Percentiles rank a stretch among this genome's conserved stretches.
Evolutionary conservation across 805 yeast genomes (phyloP).

Genomic region (Lipomyces spencermartinsiae): DNA sequence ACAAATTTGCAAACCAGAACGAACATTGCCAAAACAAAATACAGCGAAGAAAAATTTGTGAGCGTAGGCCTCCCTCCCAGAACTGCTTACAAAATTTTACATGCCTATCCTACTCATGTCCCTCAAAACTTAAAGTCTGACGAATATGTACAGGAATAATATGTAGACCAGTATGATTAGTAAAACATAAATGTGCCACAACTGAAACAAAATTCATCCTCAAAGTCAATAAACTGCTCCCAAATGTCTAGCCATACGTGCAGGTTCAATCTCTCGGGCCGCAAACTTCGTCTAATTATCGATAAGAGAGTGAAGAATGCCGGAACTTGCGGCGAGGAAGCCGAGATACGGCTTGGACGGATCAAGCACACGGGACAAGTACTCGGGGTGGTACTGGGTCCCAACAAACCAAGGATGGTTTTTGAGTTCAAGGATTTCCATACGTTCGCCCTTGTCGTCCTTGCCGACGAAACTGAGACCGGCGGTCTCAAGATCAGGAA

Average conservation of each 20-base stretch:
- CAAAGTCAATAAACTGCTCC: not conserved
- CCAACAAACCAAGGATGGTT: conserved; percentile 92
- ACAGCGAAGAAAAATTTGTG: conserved; percentile 14
- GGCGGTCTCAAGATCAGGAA: conserved; percentile 68
- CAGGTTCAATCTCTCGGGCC: not conserved
- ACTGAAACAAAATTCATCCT: not conserved
- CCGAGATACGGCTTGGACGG: conserved; percentile 98
- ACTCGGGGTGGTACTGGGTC: conserved; percentile 98
- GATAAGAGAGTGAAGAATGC: conserved; percentile 73
- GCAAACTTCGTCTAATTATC: not conserved
- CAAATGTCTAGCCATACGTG: not conserved
- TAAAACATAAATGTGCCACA: not conserved
- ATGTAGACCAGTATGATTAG: not conserved
- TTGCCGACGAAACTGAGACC: conserved; percentile 92
- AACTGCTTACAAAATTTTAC: conserved; percentile 3
- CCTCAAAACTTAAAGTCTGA: not conserved
- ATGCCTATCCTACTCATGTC: not conserved
- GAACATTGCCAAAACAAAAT: not conserved
- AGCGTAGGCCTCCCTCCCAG: conserved; percentile 23
- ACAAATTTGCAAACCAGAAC: not conserved
- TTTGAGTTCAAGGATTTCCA: conserved; percentile 89
- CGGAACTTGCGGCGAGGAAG: conserved; percentile 91
- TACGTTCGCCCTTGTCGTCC: conserved; percentile 87
- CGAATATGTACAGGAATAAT: not conserved
- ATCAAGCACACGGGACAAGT: conserved; percentile 91